These are phyloP conservation scores for Sporisorium exsertum DNA, from an alignment of 1,284 basidiomycete species.

Conservation along the genomic window DNA sequence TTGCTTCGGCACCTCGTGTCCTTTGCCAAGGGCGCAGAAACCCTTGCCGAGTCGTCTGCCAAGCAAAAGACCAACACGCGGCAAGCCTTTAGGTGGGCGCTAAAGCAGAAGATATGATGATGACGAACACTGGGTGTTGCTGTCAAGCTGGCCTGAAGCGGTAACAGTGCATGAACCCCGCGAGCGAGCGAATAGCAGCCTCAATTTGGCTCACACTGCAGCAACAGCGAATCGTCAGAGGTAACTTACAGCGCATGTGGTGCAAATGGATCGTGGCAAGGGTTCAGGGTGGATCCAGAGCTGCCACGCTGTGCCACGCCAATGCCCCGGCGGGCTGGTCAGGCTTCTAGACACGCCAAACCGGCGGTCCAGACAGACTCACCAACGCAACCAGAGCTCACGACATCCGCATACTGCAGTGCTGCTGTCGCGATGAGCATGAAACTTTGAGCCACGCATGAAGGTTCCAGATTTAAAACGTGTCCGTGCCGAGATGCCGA, in stretches of 20 bases:
- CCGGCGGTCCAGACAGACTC: too few relatives aligned
- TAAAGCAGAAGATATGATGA: background rate
- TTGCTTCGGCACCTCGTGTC: slow-evolving; percentile 4
- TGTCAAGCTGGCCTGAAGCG: too few relatives aligned
- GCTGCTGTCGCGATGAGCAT: background rate
- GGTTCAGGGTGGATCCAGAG: background rate
- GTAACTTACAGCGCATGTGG: too few relatives aligned
- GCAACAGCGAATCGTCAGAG: too few relatives aligned
- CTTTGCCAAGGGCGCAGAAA: background rate
- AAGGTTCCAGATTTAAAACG: slow-evolving; percentile 25
- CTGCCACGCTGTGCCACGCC: background rate
- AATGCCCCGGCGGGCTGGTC: background rate
- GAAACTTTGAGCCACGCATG: background rate
- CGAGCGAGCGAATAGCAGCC: too few relatives aligned
- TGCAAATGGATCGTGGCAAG: background rate
- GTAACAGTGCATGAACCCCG: too few relatives aligned
- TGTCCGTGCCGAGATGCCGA: slow-evolving; percentile 47
- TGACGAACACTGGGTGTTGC: too few relatives aligned
- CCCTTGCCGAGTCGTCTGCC: background rate
- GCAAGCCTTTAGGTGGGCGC: background rate
- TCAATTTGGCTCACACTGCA: too few relatives aligned
- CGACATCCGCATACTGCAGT: background rate
- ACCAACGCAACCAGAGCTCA: background rate
- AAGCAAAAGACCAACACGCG: background rate
- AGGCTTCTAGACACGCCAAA: too few relatives aligned